Evolutionary conservation across 148 eudicot species (phyloP).

Genomic region (Suaeda aralocaspica): DNA sequence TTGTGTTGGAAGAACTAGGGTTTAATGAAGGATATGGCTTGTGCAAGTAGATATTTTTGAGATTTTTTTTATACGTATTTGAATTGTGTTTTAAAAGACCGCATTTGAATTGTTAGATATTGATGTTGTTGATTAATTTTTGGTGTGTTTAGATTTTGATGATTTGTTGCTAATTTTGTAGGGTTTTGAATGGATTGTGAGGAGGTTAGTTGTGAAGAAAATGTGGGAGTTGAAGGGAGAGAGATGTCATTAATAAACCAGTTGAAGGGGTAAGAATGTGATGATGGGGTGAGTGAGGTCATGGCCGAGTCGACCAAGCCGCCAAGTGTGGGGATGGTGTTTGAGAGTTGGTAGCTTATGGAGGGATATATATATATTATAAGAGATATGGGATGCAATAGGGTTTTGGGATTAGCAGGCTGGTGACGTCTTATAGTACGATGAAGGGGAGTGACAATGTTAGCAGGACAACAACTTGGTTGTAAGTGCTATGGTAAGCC

Average conservation of each 20-base stretch:
- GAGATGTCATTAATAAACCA: not conserved
- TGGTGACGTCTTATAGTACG: not conserved
- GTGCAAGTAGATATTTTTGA: too few relatives aligned
- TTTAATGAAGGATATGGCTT: too few relatives aligned
- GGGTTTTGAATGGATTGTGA: constrained; percentile 1
- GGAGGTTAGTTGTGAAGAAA: not conserved
- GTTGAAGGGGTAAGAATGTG: not conserved
- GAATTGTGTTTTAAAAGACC: too few relatives aligned
- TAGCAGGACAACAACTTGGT: not conserved
- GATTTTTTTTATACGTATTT: too few relatives aligned
- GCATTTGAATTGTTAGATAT: too few relatives aligned
- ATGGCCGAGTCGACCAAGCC: not conserved
- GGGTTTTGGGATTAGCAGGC: not conserved
- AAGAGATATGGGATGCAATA: not conserved
- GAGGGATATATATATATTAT: not conserved
- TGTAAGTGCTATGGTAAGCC: constrained; percentile 4
- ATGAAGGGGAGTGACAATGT: not conserved
- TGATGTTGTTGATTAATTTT: too few relatives aligned
- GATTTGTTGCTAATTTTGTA: too few relatives aligned
- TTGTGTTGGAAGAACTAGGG: too few relatives aligned
- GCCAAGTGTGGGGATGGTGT: constrained; percentile 6
- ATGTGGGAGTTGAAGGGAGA: not conserved
- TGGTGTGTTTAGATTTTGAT: too few relatives aligned
- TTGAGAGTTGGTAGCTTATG: not conserved
- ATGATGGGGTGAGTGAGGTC: not conserved